Evolutionary conservation across 352 stramenopile species (phyloP).

Genomic region (Globisporangium lucens): DNA sequence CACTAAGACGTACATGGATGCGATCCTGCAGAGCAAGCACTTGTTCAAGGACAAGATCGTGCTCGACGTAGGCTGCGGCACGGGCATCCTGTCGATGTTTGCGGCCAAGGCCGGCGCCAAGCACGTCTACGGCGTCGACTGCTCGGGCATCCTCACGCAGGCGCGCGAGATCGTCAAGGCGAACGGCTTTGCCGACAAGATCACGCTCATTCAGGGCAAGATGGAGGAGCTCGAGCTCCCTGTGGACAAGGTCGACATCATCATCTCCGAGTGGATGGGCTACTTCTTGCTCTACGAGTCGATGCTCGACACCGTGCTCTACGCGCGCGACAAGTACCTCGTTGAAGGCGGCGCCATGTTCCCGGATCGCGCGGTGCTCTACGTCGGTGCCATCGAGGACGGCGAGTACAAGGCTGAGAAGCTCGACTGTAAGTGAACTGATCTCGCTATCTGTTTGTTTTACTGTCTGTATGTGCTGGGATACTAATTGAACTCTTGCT

Average conservation of each 20-base stretch:
- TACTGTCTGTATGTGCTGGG: conserved; percentile 3
- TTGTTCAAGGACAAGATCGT: conserved; percentile 97
- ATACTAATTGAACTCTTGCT: conserved; percentile 7
- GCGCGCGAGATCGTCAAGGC: conserved; percentile 96
- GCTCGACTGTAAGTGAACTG: conserved; percentile 72
- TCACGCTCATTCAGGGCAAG: conserved; percentile 96
- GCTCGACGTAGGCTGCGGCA: conserved; percentile 97
- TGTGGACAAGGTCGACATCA: conserved; percentile 95
- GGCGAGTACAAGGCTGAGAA: conserved; percentile 93
- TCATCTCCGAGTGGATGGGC: conserved; percentile 99
- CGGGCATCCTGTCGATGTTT: conserved; percentile 98
- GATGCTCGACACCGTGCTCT: conserved; percentile 97
- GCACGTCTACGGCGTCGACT: conserved; percentile 96
- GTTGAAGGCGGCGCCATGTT: conserved; percentile 92
- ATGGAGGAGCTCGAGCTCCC: conserved; percentile 93
- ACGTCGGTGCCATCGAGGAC: conserved; percentile 96
- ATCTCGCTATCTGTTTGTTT: background rate
- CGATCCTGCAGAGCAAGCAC: conserved; percentile 96
- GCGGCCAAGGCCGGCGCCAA: conserved; percentile 88
- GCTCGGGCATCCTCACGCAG: conserved; percentile 94
- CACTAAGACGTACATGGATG: conserved; percentile 96
- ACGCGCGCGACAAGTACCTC: conserved; percentile 96
- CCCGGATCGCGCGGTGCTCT: conserved; percentile 95
- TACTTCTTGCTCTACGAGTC: conserved; percentile 98
- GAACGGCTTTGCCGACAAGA: conserved; percentile 89